phyloP scores from a whole-genome alignment of 495 filamentous ascomycete genomes.

The Sordaria brevicollis region DNA sequence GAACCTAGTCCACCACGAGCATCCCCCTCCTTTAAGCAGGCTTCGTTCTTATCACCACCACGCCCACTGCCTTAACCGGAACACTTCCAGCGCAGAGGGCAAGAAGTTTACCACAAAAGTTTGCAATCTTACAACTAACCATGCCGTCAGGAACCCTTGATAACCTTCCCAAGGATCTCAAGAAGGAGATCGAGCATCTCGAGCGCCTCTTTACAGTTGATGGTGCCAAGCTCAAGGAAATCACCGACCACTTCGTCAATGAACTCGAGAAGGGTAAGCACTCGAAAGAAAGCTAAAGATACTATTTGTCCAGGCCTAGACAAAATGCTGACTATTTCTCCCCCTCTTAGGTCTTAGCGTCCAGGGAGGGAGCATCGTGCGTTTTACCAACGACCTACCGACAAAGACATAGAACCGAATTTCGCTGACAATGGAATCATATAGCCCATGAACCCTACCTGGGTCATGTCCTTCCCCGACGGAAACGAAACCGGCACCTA shows the following conservation, averaged over 20 bases:
- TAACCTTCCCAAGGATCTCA: conserved; percentile 68
- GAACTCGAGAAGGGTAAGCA: conserved; percentile 74
- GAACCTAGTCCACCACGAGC: conserved; percentile 4
- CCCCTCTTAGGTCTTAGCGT: conserved; percentile 56
- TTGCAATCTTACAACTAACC: conserved; percentile 10
- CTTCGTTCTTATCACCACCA: conserved; percentile 5
- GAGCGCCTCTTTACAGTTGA: conserved; percentile 82
- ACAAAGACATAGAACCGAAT: background rate
- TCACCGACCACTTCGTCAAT: conserved; percentile 77
- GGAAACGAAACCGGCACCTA: conserved; percentile 85
- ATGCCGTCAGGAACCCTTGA: conserved; percentile 27
- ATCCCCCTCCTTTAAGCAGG: conserved; percentile 5
- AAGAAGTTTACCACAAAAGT: conserved; percentile 9
- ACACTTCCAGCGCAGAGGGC: conserved; percentile 13
- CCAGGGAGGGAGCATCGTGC: conserved; percentile 87
- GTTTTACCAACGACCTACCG: conserved; percentile 20
- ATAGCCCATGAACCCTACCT: conserved; percentile 98
- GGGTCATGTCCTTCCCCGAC: conserved; percentile 90
- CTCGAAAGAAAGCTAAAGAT: background rate
- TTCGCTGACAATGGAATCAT: conserved; percentile 3
- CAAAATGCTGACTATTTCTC: background rate
- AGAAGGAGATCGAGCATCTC: conserved; percentile 71
- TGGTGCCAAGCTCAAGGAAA: conserved; percentile 69
- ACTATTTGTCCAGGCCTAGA: background rate
- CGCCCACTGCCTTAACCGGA: conserved; percentile 1